Percentiles rank a stretch among this genome's conserved stretches.
phyloP scores from a whole-genome alignment of 176 grass and related monocot genomes.

The Paspalum notatum region DNA sequence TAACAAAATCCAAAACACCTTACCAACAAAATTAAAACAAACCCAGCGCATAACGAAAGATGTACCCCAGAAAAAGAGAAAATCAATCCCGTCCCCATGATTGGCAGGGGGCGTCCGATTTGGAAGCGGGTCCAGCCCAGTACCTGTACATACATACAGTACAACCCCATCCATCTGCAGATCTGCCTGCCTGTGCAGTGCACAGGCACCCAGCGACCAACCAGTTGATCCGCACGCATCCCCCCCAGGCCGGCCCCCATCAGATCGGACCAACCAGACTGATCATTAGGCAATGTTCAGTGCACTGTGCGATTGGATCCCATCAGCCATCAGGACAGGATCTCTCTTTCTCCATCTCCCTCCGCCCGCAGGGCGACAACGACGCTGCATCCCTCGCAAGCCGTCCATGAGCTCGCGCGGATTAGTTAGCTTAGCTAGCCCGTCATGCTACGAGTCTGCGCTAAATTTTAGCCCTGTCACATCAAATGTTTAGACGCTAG shows the following conservation, averaged over 20 bases:
- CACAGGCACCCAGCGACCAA: constrained; percentile 5
- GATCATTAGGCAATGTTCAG: constrained; percentile 41
- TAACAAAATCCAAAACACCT: not conserved
- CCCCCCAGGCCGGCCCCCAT: no score
- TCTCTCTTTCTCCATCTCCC: constrained; percentile 3
- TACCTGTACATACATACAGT: no score
- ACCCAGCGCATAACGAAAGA: not conserved
- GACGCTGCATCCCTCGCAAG: constrained; percentile 13
- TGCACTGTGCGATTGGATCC: constrained; percentile 52
- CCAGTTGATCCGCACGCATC: no score
- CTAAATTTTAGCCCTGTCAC: no score
- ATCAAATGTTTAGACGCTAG: no score
- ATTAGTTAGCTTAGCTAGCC: constrained; percentile 7
- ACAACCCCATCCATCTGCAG: no score
- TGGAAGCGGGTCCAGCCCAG: not conserved
- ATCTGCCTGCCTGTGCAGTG: constrained; percentile 13
- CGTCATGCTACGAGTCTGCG: not conserved
- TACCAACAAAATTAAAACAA: not conserved
- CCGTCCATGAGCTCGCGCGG: not conserved
- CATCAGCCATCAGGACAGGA: constrained; percentile 1
- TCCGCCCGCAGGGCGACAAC: not conserved
- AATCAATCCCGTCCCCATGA: not conserved
- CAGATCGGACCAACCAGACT: not conserved
- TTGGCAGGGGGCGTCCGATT: constrained; percentile 7
- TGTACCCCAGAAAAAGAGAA: not conserved